A percentile compares a stretch with the other conserved stretches of the same genome.
Evolutionary conservation across 441 rosid genomes (phyloP).

Genomic region (Viola pubescens): DNA sequence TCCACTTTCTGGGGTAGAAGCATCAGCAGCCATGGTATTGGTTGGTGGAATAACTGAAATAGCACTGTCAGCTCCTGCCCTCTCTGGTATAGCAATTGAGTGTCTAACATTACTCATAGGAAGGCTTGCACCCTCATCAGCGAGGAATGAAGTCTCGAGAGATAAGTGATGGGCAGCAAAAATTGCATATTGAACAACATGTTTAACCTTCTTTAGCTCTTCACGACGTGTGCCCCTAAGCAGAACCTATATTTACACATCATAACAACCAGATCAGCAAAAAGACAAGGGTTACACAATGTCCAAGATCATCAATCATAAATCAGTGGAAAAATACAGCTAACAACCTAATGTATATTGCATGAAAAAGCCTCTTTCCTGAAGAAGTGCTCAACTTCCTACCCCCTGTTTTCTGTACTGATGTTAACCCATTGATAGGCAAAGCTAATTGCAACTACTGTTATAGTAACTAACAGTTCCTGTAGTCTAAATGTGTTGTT

Average conservation of each 20-base stretch:
- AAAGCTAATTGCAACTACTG: too few species aligned
- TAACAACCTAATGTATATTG: too few species aligned
- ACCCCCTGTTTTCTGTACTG: too few species aligned
- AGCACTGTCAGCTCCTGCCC: slow-evolving; percentile 31
- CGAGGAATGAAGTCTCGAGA: slow-evolving; percentile 92
- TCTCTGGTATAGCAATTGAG: slow-evolving; percentile 42
- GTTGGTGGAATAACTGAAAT: slow-evolving; percentile 29
- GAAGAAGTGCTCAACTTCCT: too few species aligned
- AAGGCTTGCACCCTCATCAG: slow-evolving; percentile 95
- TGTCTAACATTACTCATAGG: slow-evolving; percentile 48
- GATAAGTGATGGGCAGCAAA: slow-evolving; percentile 97
- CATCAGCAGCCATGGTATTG: slow-evolving; percentile 22
- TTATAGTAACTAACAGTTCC: too few species aligned
- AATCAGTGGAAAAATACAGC: too few species aligned
- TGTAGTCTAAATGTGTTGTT: too few species aligned
- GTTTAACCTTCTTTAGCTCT: slow-evolving; percentile 81
- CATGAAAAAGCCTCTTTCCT: too few species aligned
- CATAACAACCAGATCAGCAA: too few species aligned
- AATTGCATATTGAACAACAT: slow-evolving; percentile 74
- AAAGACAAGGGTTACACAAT: too few species aligned
- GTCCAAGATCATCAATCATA: too few species aligned
- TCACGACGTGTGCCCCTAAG: slow-evolving; percentile 64
- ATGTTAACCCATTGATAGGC: too few species aligned
- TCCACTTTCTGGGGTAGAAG: slow-evolving; percentile 33
- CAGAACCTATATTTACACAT: slow-evolving; percentile 38